These are phyloP conservation scores for Hirsutella rhossiliensis DNA, from an alignment of 2,329 filamentous ascomycete species.

Conservation along the genomic window DNA sequence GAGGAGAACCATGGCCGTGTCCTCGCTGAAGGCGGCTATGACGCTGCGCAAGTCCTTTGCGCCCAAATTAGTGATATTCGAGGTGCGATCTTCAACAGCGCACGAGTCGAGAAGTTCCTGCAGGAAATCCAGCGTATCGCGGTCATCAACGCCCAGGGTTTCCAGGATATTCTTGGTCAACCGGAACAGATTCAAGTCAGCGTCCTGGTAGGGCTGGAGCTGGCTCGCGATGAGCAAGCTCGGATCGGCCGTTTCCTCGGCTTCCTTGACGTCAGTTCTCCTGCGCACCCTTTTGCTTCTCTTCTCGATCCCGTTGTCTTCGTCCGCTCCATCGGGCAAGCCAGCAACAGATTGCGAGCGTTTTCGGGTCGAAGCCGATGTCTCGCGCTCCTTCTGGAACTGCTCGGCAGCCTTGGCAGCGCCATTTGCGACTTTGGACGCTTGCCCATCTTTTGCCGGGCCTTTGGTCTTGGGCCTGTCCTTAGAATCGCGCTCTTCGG, in stretches of 20 bases:
- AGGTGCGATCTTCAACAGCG: conserved; percentile 35
- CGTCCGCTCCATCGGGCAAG: conserved; percentile 40
- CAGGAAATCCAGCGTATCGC: conserved; percentile 29
- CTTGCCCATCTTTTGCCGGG: conserved; percentile 11
- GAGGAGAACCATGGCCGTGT: conserved; percentile 39
- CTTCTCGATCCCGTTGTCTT: conserved; percentile 46
- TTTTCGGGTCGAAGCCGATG: conserved; percentile 38
- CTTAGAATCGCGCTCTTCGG: not conserved
- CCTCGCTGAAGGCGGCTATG: conserved; percentile 38
- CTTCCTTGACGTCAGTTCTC: conserved; percentile 34
- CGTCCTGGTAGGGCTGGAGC: conserved; percentile 43
- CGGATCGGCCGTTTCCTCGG: conserved; percentile 40
- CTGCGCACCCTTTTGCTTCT: conserved; percentile 54
- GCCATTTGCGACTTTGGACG: conserved; percentile 9
- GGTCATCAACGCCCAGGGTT: conserved; percentile 40
- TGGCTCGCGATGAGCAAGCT: conserved; percentile 40
- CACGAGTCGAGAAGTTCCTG: conserved; percentile 40
- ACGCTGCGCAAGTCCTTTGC: conserved; percentile 37
- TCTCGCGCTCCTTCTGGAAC: conserved; percentile 21
- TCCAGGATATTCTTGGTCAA: conserved; percentile 43
- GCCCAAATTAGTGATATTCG: conserved; percentile 32
- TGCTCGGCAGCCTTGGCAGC: conserved; percentile 15
- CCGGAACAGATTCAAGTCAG: conserved; percentile 42
- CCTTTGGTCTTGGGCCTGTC: not conserved
- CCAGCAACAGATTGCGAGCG: conserved; percentile 52